phyloP scores from a whole-genome alignment of 2,329 filamentous ascomycete genomes.

The Colletotrichum sojae region DNA sequence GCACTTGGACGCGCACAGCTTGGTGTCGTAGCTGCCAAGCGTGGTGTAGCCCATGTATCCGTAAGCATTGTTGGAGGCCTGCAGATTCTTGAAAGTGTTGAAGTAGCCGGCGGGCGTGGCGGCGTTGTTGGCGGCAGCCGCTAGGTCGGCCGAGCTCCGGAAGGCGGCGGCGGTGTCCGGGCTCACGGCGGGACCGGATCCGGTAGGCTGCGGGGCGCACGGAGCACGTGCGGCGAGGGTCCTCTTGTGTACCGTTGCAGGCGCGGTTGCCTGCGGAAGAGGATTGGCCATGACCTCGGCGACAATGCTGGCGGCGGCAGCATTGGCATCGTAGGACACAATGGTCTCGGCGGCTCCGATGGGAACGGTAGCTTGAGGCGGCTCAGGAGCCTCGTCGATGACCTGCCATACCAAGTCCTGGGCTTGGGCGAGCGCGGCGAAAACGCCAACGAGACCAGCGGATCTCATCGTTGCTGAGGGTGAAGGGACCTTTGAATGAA shows the following conservation, averaged over 20 bases:
- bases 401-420: neutral
- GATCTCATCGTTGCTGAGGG: too few species aligned
- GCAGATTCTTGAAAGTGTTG: conserved; percentile 31
- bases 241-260: too few species aligned
- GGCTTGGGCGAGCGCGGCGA: too few species aligned
- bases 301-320: too few species aligned
- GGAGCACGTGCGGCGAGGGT: too few species aligned
- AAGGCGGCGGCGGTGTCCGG: conserved; percentile 26
- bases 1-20: conserved; percentile 24
- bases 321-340: too few species aligned
- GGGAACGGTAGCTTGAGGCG: too few species aligned
- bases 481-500: too few species aligned
- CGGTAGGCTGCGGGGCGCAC: conserved; percentile 2
- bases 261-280: too few species aligned
- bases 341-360: too few species aligned
- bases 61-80: conserved; percentile 22
- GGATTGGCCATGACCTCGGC: too few species aligned
- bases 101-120: conserved; percentile 22
- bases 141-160: conserved; percentile 1
- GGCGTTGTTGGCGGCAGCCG: conserved; percentile 9
- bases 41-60: conserved; percentile 25
- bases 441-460: too few species aligned
- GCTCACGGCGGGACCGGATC: conserved; percentile 13
- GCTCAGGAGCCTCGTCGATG: neutral
- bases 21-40: conserved; percentile 12